Base-by-base conservation (phyloP, 2,329 filamentous ascomycete genomes). In the Ophiostoma quercus region DNA sequence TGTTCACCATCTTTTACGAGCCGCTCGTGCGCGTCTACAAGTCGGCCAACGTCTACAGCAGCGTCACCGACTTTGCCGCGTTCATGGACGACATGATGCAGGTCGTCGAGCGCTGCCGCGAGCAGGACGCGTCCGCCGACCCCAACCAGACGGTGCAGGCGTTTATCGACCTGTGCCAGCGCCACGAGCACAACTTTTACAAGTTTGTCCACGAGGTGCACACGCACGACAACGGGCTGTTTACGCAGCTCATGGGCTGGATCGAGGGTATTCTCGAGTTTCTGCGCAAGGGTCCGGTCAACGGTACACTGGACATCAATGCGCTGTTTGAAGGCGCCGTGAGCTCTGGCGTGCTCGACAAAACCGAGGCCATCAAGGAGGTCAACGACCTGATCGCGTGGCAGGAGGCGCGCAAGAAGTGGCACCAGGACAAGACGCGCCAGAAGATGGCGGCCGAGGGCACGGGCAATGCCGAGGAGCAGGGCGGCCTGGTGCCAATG, bases 151-250 rank as follows among this genome's bases (percentile, higher is more conserved):
- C 95, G 0, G 95, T 99, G 1, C 95, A 99, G 78, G 90, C 93
- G 19, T 99, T 99, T 77, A 99, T 99, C 76, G 95, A 99, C 77
- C 85, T 99, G 29, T 99, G 95, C 79, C 90, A 92, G 74, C 88
- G 95, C 62, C 95, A 99, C 78, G 92, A 99, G 79, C 88, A 96
- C 78, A 96, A 96, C 80, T 94, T 99, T 78, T 99, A 98, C 85
- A 98, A 97, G 79, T 99, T 99, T 78, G 91, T 99, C 3, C 95
- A 99, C 78, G 95, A 99, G 80, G 94, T 99, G 0, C 95, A 99
- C 77, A 89, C 92, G 7, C 94, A 99, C 76, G 95, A 99, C 78
- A 96, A 99, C 73, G 95, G 95, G 0, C 86, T 99, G 1, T 99
- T 99, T 75, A 94, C 93, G 47, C 92, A 96, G 75, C 85, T 99